Percentiles rank a stretch among this genome's conserved stretches.
Conservation (phyloP, 257 asterid species). For the Buddleja alternifolia region DNA sequence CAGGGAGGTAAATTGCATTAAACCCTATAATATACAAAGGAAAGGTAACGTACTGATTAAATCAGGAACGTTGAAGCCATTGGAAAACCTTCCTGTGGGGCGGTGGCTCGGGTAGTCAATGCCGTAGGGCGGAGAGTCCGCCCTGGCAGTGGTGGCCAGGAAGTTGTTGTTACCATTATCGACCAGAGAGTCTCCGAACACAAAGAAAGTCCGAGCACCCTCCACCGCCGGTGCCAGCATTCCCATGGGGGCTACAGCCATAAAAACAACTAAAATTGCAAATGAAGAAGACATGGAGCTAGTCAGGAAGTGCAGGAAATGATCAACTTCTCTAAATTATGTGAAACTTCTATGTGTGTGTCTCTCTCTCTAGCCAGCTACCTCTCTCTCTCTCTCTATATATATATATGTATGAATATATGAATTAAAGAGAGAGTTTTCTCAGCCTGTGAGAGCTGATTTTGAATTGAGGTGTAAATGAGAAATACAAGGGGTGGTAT, state of each 20-base stretch:
- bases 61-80: constrained; percentile 76
- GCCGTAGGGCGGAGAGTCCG: constrained; percentile 82
- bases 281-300: constrained; percentile 27
- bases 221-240: constrained; percentile 32
- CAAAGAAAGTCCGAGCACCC: constrained; percentile 67
- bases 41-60: constrained; percentile 61
- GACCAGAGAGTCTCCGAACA: constrained; percentile 79
- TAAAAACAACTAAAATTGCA: constrained; percentile 4
- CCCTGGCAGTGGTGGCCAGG: constrained; percentile 63
- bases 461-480: too few species aligned
- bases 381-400: neutral
- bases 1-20: too few species aligned
- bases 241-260: constrained; percentile 12
- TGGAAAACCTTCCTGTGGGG: constrained; percentile 79
- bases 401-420: neutral
- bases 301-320: neutral
- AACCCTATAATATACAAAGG: too few species aligned
- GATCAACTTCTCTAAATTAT: too few species aligned
- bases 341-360: too few species aligned
- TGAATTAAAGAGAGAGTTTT: too few species aligned
- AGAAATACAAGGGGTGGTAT: neutral
- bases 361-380: too few species aligned
- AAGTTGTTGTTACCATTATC: constrained; percentile 82
- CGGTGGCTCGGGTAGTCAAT: constrained; percentile 68
- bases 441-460: too few species aligned